Evolutionary conservation across 129 eudicot species (phyloP).

Genomic region (Artemisia argyi): DNA sequence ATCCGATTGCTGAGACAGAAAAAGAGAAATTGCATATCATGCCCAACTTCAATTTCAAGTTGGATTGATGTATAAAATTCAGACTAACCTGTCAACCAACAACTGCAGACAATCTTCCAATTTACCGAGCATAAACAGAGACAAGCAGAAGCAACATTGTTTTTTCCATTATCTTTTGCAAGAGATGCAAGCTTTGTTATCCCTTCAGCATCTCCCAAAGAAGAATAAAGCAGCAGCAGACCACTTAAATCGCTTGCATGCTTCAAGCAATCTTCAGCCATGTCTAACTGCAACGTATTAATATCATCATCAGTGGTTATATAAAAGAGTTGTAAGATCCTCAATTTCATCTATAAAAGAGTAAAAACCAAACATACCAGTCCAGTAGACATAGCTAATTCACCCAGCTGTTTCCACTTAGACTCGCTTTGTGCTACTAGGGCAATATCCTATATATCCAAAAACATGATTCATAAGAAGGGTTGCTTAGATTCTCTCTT

Average conservation of each 20-base stretch:
- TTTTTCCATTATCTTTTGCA: constrained; percentile 81
- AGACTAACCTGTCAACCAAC: constrained; percentile 62
- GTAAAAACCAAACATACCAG: constrained; percentile 42
- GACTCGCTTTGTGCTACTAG: constrained; percentile 65
- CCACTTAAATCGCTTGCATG: constrained; percentile 87
- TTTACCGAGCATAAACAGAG: constrained; percentile 73
- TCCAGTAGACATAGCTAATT: constrained; percentile 83
- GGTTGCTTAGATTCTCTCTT: constrained; percentile 14
- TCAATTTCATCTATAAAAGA: no score
- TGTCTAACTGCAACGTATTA: constrained; percentile 53
- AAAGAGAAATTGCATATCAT: not conserved
- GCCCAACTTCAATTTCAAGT: not conserved
- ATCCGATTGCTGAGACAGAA: constrained; percentile 59
- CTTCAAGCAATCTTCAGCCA: constrained; percentile 81
- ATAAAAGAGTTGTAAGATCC: not conserved
- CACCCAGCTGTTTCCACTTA: constrained; percentile 90
- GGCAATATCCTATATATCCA: constrained; percentile 66
- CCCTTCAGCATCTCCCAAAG: constrained; percentile 80
- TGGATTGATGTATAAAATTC: no score
- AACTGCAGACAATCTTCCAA: constrained; percentile 84
- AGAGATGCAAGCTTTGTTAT: constrained; percentile 63
- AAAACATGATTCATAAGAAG: not conserved
- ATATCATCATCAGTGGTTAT: constrained; percentile 1
- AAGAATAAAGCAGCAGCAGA: constrained; percentile 72
- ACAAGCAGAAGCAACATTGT: constrained; percentile 84